Conservation (phyloP, 1,284 basidiomycete species). For the Coniferiporia sulphurascens region DNA sequence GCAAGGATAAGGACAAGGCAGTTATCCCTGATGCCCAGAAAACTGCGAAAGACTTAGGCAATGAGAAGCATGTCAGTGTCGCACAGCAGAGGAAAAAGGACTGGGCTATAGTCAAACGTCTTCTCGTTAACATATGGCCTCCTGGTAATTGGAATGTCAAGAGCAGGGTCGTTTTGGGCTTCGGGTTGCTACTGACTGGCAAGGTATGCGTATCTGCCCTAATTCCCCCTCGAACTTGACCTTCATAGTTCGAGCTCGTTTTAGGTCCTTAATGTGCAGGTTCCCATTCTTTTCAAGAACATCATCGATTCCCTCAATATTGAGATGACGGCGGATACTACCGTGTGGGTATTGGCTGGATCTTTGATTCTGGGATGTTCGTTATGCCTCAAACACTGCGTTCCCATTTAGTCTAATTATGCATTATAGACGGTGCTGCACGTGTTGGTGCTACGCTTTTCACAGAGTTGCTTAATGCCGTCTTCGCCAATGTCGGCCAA, state of each 20-base stretch:
- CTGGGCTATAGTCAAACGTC: constrained; percentile 60
- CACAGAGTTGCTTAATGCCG: constrained; percentile 89
- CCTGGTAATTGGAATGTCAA: constrained; percentile 71
- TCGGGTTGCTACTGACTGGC: constrained; percentile 77
- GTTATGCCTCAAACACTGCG: constrained; percentile 28
- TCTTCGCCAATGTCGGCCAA: constrained; percentile 96
- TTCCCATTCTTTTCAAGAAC: constrained; percentile 92
- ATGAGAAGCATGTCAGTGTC: constrained; percentile 19
- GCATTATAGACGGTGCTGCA: constrained; percentile 76
- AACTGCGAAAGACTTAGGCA: constrained; percentile 12
- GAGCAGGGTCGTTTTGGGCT: constrained; percentile 78
- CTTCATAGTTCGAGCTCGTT: background rate
- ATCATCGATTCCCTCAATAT: constrained; percentile 90
- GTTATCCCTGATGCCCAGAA: background rate
- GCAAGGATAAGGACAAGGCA: constrained; percentile 4
- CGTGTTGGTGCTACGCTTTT: constrained; percentile 88
- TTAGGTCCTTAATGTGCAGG: constrained; percentile 92
- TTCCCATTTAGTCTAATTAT: background rate
- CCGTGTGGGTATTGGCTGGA: constrained; percentile 90
- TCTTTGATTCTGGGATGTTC: constrained; percentile 87
- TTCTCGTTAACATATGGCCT: constrained; percentile 72
- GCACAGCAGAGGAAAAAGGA: constrained; percentile 61
- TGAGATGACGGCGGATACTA: constrained; percentile 70
- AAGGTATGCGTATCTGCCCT: constrained; percentile 54
- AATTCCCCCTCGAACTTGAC: background rate